phyloP scores from a whole-genome alignment of 139 green algal species.

The Chlorella sp. region DNA sequence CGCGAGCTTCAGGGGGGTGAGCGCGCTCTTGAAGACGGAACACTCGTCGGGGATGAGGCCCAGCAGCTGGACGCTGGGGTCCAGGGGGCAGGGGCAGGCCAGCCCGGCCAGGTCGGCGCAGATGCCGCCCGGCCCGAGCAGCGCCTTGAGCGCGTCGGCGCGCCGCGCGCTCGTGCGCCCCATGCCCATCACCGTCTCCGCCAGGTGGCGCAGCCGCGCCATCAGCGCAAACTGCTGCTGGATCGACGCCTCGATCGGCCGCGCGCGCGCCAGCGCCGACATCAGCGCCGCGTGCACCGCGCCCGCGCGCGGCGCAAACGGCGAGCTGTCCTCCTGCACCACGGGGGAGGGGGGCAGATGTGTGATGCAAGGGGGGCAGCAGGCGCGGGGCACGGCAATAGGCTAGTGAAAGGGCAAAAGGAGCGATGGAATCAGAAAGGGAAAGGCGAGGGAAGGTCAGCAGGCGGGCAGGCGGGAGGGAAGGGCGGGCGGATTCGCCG shows the following conservation, averaged over 20 bases:
- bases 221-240: constrained; percentile 75
- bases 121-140: constrained; percentile 44
- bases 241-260: constrained; percentile 52
- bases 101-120: constrained; percentile 68
- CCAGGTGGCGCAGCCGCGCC: constrained; percentile 61
- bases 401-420: too few relatives aligned
- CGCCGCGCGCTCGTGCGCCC: constrained; percentile 40
- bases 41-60: constrained; percentile 77
- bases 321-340: constrained; percentile 12
- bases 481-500: too few relatives aligned
- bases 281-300: constrained; percentile 7
- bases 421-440: too few relatives aligned
- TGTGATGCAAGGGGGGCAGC: too few relatives aligned
- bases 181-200: constrained; percentile 60
- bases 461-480: too few relatives aligned
- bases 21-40: constrained; percentile 90
- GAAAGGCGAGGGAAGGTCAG: too few relatives aligned
- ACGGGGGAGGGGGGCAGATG: too few relatives aligned
- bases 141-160: constrained; percentile 48
- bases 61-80: constrained; percentile 70
- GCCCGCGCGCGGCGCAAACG: constrained; percentile 1
- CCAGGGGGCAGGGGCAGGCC: constrained; percentile 76
- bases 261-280: neutral
- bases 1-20: constrained; percentile 81
- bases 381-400: neutral